Evolutionary conservation across 176 grass and related monocot genomes (phyloP), one percentile per base, ranked within the genome.

Genomic region (Microstegium vimineum): DNA sequence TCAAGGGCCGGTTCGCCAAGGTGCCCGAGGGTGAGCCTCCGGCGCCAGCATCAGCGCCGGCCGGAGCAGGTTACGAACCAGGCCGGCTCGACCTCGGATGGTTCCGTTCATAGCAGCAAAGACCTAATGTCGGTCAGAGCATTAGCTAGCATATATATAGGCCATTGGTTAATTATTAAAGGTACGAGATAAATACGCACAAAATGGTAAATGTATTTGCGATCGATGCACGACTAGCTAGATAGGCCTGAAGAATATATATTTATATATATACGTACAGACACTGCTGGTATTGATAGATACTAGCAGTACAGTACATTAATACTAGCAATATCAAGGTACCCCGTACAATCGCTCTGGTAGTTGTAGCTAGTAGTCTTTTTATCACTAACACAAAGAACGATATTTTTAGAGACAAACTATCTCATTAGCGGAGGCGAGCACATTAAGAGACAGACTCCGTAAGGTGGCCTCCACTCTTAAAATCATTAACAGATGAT

Each of bases 1-100:
- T 94, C 51, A 97, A 93, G 78, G 95, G 95, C n/a, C 90, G 95
- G 10, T 97, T 97, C 59, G 95, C 90, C 65, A 97, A 97, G 77
- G 86, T 91, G 81, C 79, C 84, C 46, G 94, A 97, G 26, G 73
- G 54, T 42, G 82, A 71, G 4, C 72, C 72, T 13, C 77, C 85
- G 2, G 66, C 73, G 18, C 15, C 87, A 4, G 36, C 35, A 6
- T 32, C 38, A 14, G 3, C 42, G 30, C 43, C 72, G 5, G 47
- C 62, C 11, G 63, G 63, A 0, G 43, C 22, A 0, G 78, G 64
- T 66, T 83, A 94, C 61, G 90, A 94, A 31, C 84, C 83, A 49
- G 74, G 82, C 35, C 45, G 71, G 31, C 88, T 82, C 45, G 90
- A 89, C 41, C 93, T 92, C 43, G 86, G 92, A 31, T 90, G 88